Base-by-base conservation (phyloP, 1,284 basidiomycete genomes). In the Rhodotorula sp. region DNA sequence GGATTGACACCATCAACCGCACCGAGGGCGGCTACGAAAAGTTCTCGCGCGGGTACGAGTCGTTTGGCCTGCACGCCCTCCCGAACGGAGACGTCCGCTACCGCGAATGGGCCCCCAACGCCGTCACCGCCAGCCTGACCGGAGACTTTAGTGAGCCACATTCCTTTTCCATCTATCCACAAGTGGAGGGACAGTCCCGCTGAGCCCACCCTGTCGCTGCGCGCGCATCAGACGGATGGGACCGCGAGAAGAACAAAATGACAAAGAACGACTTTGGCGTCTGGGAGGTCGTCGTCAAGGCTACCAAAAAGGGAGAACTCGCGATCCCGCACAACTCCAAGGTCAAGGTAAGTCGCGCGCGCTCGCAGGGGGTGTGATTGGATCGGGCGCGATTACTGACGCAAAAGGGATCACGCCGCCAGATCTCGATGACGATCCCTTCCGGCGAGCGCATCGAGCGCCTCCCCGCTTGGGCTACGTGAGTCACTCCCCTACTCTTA, bases 81-180 rank as follows among this genome's bases (percentile, higher is more conserved):
- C 79, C 82, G 30, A 86, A 90, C 67, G 88, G 88, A 62, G 85
- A 89, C 44, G 87, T 98, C 51, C 83, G 86, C 14, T 99, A 98
- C 80, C 85, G 91, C 77, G 95, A 99, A 80, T 99, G 95, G 95
- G 95, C 95, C 10, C 94, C 95, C 0, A 93, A 91, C 77, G 95
- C 89, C 20, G 83, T 80, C 59, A 87, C 89, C 77, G 95, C 95
- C 1, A 85, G 84, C 77, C 83, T 99, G 66, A 93, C 94, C 78
- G 95, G 95, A 62, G 95, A 99, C 60, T 99, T 99, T 84, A 99
- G 93, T 95, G 72, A 82, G 91, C 86, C 20, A 60, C 71, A 60
- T 51, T 54, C 49, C 49, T n/a, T n/a, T n/a, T n/a, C n/a, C 8
- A 7, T 29, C 55, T 15, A 56, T 12, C 30, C 15, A 22, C 12